Evolutionary conservation across 352 stramenopile genomes (phyloP).

Genomic region (Pythium coloratum): DNA sequence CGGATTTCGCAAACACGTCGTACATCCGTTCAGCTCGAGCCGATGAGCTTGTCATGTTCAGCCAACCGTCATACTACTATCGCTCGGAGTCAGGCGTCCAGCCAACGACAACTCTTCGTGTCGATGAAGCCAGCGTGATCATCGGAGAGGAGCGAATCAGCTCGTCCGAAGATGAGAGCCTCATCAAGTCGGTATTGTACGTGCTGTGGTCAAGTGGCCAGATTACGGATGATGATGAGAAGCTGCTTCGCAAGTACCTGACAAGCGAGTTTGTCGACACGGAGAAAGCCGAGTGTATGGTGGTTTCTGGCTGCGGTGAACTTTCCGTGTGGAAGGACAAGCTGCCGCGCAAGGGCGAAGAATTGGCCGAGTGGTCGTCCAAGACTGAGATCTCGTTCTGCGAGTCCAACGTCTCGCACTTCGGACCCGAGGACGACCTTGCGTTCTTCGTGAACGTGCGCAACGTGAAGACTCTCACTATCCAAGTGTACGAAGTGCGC

Average conservation of each 20-base stretch:
- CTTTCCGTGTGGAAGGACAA: slow-evolving; percentile 33
- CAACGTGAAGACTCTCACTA: slow-evolving; percentile 53
- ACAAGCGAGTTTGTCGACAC: slow-evolving; percentile 7
- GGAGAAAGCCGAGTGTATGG: slow-evolving; percentile 23
- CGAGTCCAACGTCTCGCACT: slow-evolving; percentile 45
- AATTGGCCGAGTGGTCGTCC: slow-evolving; percentile 25
- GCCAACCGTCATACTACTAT: not conserved
- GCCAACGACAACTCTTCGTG: slow-evolving; percentile 6
- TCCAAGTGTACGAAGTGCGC: slow-evolving; percentile 64
- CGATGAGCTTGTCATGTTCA: slow-evolving; percentile 20
- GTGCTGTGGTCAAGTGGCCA: slow-evolving; percentile 2
- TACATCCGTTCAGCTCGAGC: slow-evolving; percentile 3
- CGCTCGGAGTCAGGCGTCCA: not conserved
- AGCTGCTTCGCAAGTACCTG: slow-evolving; percentile 6
- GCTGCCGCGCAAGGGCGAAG: slow-evolving; percentile 27
- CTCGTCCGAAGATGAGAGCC: not conserved
- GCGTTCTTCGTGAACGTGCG: slow-evolving; percentile 40
- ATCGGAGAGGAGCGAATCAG: not conserved
- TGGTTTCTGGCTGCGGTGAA: slow-evolving; percentile 11
- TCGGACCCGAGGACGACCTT: slow-evolving; percentile 41
- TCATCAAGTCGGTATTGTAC: slow-evolving; percentile 16
- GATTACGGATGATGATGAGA: slow-evolving; percentile 10
- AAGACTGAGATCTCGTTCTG: slow-evolving; percentile 44
- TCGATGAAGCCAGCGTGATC: not conserved
- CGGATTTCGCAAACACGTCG: not conserved